Conservation (phyloP, 2,329 filamentous ascomycete species). For the Lasiodiplodia theobromae region DNA sequence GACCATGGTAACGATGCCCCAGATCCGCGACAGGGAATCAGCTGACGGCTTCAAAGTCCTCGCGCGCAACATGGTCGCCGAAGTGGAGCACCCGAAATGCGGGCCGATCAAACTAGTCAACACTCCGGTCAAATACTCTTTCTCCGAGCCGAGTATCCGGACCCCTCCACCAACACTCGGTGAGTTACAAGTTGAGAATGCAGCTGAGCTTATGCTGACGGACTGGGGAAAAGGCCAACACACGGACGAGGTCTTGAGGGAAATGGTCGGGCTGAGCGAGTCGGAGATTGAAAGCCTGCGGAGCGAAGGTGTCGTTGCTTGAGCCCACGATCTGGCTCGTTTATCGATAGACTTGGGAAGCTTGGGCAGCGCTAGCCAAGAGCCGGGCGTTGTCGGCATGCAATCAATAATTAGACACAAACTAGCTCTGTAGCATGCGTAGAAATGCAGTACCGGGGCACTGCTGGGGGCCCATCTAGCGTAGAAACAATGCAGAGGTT, state of each 20-base stretch:
- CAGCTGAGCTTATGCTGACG: slow-evolving; percentile 42
- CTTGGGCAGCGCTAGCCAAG: neutral
- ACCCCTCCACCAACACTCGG: slow-evolving; percentile 81
- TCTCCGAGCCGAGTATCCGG: slow-evolving; percentile 77
- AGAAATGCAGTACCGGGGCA: neutral
- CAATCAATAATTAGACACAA: neutral
- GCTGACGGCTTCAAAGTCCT: slow-evolving; percentile 53
- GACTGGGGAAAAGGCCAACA: slow-evolving; percentile 39
- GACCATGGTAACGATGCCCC: slow-evolving; percentile 71
- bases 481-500: neutral
- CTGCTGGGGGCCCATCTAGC: neutral
- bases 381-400: neutral
- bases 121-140: slow-evolving; percentile 92
- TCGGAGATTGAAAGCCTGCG: slow-evolving; percentile 42
- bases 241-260: slow-evolving; percentile 46
- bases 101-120: slow-evolving; percentile 90
- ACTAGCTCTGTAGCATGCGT: neutral
- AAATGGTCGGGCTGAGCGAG: slow-evolving; percentile 42
- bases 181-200: neutral
- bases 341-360: neutral
- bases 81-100: slow-evolving; percentile 82
- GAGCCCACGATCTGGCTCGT: slow-evolving; percentile 13
- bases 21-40: neutral
- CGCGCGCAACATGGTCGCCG: slow-evolving; percentile 87
- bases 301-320: slow-evolving; percentile 46